phyloP scores from a whole-genome alignment of 768 basidiomycete species.

The Rhodotorula paludigena region DNA sequence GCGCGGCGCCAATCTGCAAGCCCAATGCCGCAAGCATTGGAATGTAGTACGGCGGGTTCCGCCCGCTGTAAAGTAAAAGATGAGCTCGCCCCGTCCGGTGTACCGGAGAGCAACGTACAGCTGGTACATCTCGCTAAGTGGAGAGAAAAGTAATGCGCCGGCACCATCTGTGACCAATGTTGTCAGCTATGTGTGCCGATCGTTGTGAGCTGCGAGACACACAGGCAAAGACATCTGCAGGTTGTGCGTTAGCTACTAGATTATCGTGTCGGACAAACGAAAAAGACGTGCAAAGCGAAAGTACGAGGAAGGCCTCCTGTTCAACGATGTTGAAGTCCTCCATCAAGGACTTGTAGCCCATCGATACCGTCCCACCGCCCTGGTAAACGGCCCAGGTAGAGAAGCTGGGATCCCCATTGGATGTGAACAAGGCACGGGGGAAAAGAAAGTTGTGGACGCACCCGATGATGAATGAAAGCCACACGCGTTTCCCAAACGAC shows the following conservation, averaged over 20 bases:
- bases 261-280: slow-evolving; percentile 13
- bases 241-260: no score
- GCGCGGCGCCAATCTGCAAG: slow-evolving; percentile 41
- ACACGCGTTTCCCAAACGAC: slow-evolving; percentile 2
- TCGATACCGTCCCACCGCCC: slow-evolving; percentile 6
- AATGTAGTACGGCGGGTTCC: slow-evolving; percentile 46
- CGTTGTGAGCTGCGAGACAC: background rate
- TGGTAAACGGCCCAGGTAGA: background rate
- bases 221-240: background rate
- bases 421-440: rapidly evolving
- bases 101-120: no score
- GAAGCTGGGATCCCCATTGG: background rate
- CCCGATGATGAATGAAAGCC: slow-evolving; percentile 15
- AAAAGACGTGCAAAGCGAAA: slow-evolving; percentile 46
- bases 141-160: slow-evolving; percentile 37
- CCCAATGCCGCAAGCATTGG: slow-evolving; percentile 44
- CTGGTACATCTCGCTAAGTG: slow-evolving; percentile 45
- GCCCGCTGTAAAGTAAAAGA: slow-evolving; percentile 23
- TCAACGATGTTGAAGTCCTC: slow-evolving; percentile 27
- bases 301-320: slow-evolving; percentile 26
- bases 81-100: no score
- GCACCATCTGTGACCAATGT: slow-evolving; percentile 43
- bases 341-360: slow-evolving; percentile 18
- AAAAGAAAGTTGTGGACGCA: background rate
- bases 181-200: background rate